Percentiles rank a stretch among this genome's conserved stretches.
phyloP scores from a whole-genome alignment of 257 asterid genomes.

The Primulina eburnea region DNA sequence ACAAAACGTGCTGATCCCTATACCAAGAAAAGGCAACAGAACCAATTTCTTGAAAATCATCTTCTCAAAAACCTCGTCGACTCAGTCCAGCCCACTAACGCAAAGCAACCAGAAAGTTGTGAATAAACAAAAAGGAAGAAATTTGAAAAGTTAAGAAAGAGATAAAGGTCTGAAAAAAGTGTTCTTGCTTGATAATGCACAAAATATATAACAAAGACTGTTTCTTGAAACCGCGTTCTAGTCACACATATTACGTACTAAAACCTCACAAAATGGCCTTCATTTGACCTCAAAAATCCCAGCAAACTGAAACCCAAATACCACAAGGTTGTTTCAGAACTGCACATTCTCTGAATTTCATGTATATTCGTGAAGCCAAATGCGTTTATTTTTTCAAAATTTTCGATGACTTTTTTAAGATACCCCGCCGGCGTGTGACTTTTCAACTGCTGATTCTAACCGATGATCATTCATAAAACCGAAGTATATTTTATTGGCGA shows the following conservation, averaged over 20 bases:
- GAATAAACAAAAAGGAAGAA: not conserved
- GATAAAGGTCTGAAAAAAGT: constrained; percentile 26
- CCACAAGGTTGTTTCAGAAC: constrained; percentile 9
- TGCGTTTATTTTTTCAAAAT: not conserved
- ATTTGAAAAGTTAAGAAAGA: constrained; percentile 15
- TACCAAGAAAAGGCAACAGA: constrained; percentile 13
- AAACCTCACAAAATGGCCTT: constrained; percentile 17
- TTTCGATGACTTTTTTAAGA: constrained; percentile 23
- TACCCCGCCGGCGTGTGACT: constrained; percentile 33
- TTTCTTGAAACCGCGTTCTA: constrained; percentile 42
- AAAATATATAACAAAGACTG: constrained; percentile 32
- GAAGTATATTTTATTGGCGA: constrained; percentile 19
- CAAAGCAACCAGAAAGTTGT: constrained; percentile 26
- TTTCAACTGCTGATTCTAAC: constrained; percentile 24
- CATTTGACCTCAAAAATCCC: constrained; percentile 21
- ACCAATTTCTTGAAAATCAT: constrained; percentile 27
- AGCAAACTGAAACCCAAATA: not conserved
- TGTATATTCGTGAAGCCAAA: constrained; percentile 9
- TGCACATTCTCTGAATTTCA: constrained; percentile 9
- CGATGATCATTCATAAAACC: not conserved
- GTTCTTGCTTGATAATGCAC: constrained; percentile 22
- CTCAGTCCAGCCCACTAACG: constrained; percentile 33
- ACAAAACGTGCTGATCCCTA: constrained; percentile 23
- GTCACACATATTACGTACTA: constrained; percentile 10
- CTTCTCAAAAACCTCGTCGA: constrained; percentile 36